Percentiles rank a stretch among this genome's conserved stretches.
Evolutionary conservation across 2,329 filamentous ascomycete species (phyloP).

Genomic region (Xylariales sp.): DNA sequence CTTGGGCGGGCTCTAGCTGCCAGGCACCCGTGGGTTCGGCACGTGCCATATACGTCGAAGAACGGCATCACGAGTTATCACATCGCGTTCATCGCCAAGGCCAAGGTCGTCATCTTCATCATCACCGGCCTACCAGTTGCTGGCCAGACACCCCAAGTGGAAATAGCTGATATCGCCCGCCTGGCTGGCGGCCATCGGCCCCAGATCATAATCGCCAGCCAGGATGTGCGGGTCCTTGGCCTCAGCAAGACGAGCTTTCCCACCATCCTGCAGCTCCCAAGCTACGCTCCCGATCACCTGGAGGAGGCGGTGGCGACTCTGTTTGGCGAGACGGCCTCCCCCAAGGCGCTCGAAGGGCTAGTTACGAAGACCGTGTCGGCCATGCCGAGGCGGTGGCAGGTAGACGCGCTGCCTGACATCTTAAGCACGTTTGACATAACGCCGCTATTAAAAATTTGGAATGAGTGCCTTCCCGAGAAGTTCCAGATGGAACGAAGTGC

Average conservation of each 20-base stretch:
- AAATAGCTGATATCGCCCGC: conserved; percentile 41
- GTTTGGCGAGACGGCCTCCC: conserved; percentile 34
- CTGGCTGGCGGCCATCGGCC: conserved; percentile 42
- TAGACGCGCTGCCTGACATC: conserved; percentile 33
- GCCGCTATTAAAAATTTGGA: conserved; percentile 43
- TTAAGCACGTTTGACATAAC: conserved; percentile 29
- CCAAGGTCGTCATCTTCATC: conserved; percentile 57
- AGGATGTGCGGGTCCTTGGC: conserved; percentile 33
- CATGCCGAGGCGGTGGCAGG: conserved; percentile 33
- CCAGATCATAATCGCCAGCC: conserved; percentile 50
- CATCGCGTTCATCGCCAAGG: conserved; percentile 56
- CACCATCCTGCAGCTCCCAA: conserved; percentile 46
- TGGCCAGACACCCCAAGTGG: conserved; percentile 47
- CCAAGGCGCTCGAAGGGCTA: conserved; percentile 11
- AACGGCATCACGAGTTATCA: conserved; percentile 62
- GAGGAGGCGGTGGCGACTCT: conserved; percentile 47
- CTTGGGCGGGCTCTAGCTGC: conserved; percentile 60
- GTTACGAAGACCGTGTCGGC: conserved; percentile 25
- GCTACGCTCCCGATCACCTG: conserved; percentile 43
- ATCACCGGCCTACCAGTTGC: conserved; percentile 43
- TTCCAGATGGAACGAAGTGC: conserved; percentile 40
- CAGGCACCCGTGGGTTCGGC: conserved; percentile 58
- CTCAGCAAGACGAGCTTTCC: conserved; percentile 39
- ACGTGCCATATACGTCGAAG: conserved; percentile 66
- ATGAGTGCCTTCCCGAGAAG: conserved; percentile 34